Evolutionary conservation across 2,329 filamentous ascomycete genomes (phyloP), one percentile per base, ranked within the genome.

Genomic region (Arachnopeziza araneosa): DNA sequence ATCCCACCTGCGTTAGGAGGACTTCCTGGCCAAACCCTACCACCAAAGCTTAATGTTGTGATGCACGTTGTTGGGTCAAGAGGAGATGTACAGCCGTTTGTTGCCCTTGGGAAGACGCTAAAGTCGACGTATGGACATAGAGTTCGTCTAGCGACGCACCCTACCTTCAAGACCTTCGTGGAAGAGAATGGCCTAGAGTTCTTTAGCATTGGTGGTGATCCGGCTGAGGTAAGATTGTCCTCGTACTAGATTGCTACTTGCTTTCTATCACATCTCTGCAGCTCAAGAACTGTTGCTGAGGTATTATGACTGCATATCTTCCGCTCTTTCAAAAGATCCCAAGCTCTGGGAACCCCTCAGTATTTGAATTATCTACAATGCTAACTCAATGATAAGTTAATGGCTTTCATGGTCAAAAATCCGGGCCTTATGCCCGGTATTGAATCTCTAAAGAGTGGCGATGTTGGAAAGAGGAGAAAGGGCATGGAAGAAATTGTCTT

Each of bases 351-450:
- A n/a, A n/a, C n/a, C n/a, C n/a, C n/a, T n/a, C n/a, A n/a, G n/a
- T n/a, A n/a, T n/a, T n/a, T n/a, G n/a, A n/a, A n/a, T 30, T 30
- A 30, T 30, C 26, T 9, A 30, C 26, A 5, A 30, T 30, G 26
- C 26, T 30, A 30, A 30, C 9, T 4, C 26, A 30, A 30, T 30
- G 4, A 30, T 5, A 30, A 30, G 68, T 77, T 91, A 51, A 92
- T 91, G 89, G 90, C 91, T 2, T 96, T 93, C 69, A 96, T 96
- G 91, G 91, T 95, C 52, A 93, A 93, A 74, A 89, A 95, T 66
- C 90, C 91, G 0, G 90, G 91, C 0, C 77, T 96, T 32, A 91
- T 96, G 87, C 91, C 91, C 1, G 88, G 88, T 0, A 84, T 93
- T 60, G 87, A 93, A 54, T 86, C 89, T 0, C 75, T 96, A 54